Conservation (phyloP, 202 grass and related monocot species). For the Musa balbisiana region DNA sequence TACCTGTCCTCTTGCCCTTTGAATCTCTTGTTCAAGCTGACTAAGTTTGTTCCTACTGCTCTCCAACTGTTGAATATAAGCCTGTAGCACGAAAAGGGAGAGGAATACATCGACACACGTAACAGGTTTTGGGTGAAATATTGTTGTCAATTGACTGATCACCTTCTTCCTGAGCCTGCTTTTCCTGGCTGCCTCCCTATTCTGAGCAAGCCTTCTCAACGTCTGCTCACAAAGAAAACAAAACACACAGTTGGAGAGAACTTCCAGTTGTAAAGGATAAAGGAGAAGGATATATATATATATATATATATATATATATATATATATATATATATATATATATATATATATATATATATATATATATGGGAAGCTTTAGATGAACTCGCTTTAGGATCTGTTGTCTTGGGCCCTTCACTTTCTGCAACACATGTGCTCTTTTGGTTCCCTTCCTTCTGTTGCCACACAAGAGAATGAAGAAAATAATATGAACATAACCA, state of each 20-base stretch:
- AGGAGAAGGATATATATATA: not conserved
- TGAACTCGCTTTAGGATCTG: slow-evolving; percentile 58
- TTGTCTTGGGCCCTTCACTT: slow-evolving; percentile 43
- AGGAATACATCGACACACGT: too few relatives aligned
- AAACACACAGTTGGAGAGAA: not conserved
- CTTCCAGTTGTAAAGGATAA: not conserved
- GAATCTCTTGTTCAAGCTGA: slow-evolving; percentile 77
- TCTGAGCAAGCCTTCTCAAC: slow-evolving; percentile 32
- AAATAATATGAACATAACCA: too few relatives aligned
- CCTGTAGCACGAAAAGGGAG: slow-evolving; percentile 33
- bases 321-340: not conserved
- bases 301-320: slow-evolving; percentile 1
- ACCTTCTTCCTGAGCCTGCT: slow-evolving; percentile 68
- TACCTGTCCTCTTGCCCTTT: slow-evolving; percentile 71
- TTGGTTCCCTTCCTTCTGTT: slow-evolving; percentile 57
- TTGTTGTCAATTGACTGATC: slow-evolving; percentile 17
- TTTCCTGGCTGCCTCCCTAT: slow-evolving; percentile 24
- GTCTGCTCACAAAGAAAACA: slow-evolving; percentile 34
- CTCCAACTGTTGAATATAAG: slow-evolving; percentile 88
- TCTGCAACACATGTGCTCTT: slow-evolving; percentile 52
- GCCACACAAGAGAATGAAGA: not conserved
- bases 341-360: too few relatives aligned
- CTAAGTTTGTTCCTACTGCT: slow-evolving; percentile 63
- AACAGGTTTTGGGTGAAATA: not conserved
- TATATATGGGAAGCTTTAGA: not conserved